A percentile compares a stretch with the other conserved stretches of the same genome.
These are phyloP conservation scores for Cadophora sp. DNA, from an alignment of 2,329 filamentous ascomycete species.

Conservation along the genomic window DNA sequence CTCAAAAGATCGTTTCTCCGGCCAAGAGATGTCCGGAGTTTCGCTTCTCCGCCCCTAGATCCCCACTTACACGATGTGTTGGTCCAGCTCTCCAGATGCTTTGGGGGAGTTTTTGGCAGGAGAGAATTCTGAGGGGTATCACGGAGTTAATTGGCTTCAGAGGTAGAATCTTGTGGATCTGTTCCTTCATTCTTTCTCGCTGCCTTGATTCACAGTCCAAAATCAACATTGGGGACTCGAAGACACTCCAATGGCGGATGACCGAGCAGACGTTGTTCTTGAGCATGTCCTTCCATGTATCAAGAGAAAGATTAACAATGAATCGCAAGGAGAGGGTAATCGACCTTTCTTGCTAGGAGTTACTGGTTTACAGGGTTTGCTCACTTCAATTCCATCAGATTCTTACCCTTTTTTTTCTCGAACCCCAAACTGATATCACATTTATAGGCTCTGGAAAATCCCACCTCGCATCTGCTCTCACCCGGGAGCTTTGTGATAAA, in stretches of 20 bases:
- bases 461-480: conserved; percentile 8
- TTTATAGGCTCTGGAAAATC: conserved; percentile 8
- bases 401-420: no score
- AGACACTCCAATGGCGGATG: background rate
- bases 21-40: background rate
- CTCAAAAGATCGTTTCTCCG: conserved; percentile 9
- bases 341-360: conserved; percentile 13
- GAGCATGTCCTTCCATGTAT: conserved; percentile 1
- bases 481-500: background rate
- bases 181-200: background rate
- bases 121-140: background rate
- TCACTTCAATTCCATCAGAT: background rate
- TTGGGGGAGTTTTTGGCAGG: background rate
- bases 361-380: conserved; percentile 6
- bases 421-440: background rate
- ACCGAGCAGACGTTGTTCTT: background rate
- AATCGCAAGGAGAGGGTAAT: background rate
- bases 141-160: background rate
- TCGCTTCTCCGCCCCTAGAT: conserved; percentile 19
- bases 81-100: no score
- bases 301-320: background rate
- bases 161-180: background rate
- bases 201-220: no score
- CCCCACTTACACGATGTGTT: background rate
- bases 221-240: background rate